Evolutionary conservation across 306 rosid species (phyloP).

Genomic region (Echinosophora koreensis): DNA sequence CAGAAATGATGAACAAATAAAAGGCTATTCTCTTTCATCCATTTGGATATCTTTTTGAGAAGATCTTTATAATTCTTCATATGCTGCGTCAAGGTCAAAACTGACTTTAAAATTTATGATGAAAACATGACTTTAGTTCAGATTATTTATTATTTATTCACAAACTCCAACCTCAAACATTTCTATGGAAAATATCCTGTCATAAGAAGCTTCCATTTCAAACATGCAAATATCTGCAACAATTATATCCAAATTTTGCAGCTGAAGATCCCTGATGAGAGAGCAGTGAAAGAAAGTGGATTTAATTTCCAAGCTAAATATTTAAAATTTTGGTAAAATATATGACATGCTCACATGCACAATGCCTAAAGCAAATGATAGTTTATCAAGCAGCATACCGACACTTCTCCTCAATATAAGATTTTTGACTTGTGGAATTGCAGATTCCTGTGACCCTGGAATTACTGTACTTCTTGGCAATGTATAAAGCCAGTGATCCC

Average conservation of each 20-base stretch:
- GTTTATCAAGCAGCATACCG: conserved; percentile 52
- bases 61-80: conserved; percentile 95
- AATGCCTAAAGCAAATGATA: conserved; percentile 23
- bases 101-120: background rate
- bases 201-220: conserved; percentile 85
- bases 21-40: conserved; percentile 86
- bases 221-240: conserved; percentile 81
- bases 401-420: conserved; percentile 66
- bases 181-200: conserved; percentile 82
- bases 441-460: conserved; percentile 89
- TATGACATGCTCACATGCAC: conserved; percentile 24
- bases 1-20: conserved; percentile 86
- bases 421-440: conserved; percentile 87
- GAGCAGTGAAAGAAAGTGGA: conserved; percentile 19
- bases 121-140: background rate
- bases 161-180: conserved; percentile 84
- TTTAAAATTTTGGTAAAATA: conserved; percentile 9
- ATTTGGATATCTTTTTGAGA: conserved; percentile 84
- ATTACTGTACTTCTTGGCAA: conserved; percentile 73
- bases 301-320: conserved; percentile 31
- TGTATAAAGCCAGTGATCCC: conserved; percentile 83
- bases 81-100: conserved; percentile 63
- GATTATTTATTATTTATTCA: background rate
- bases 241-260: conserved; percentile 76
- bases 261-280: conserved; percentile 66